phyloP scores from a whole-genome alignment of 2,329 filamentous ascomycete genomes.

The Rutstroemia sp. region DNA sequence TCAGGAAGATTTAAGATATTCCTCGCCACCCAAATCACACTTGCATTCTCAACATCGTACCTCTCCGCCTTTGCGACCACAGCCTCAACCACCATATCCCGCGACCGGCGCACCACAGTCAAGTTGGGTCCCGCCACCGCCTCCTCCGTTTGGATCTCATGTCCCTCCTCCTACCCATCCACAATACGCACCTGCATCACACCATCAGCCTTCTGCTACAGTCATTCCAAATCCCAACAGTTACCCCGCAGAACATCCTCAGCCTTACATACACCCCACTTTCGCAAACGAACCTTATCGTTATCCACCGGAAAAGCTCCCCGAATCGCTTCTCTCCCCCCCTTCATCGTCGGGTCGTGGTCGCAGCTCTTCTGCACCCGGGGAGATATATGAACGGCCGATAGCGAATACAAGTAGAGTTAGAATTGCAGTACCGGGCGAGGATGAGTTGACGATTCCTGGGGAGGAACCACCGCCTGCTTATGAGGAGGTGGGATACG shows the following conservation, averaged over 20 bases:
- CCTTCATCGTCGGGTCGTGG: neutral
- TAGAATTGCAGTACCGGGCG: conserved; percentile 9
- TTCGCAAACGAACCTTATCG: conserved; percentile 5
- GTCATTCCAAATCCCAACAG: neutral
- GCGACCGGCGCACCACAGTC: neutral
- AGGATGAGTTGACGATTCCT: conserved; percentile 7
- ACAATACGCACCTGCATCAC: neutral
- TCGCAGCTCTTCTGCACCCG: conserved; percentile 4
- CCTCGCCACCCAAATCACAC: neutral
- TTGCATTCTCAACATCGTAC: neutral
- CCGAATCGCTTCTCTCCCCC: neutral
- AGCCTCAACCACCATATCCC: neutral
- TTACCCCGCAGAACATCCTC: neutral
- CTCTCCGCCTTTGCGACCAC: neutral
- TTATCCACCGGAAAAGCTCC: conserved; percentile 7
- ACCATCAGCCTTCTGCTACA: neutral
- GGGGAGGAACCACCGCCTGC: conserved; percentile 7
- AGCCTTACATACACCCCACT: neutral
- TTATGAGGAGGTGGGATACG: neutral
- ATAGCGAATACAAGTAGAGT: conserved; percentile 4
- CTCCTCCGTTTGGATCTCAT: neutral
- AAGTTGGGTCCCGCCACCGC: conserved; percentile 2
- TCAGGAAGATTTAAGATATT: conserved; percentile 3
- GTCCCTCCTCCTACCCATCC: neutral
- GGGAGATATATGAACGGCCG: neutral